phyloP scores from a whole-genome alignment of 768 basidiomycete genomes.

The Kockovaella imperatae region DNA sequence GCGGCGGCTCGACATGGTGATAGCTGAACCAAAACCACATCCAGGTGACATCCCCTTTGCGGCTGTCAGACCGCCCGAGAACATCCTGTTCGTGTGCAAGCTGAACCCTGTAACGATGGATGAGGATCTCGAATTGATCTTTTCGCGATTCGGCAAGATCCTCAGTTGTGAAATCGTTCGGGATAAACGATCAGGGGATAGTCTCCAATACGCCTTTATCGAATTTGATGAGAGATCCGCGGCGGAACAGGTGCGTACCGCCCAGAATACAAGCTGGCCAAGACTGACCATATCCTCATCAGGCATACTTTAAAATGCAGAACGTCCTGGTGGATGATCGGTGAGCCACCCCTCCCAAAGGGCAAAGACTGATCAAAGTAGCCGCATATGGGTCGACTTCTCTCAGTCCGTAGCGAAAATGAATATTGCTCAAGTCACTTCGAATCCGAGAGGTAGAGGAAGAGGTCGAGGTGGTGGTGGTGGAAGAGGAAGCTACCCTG shows the following conservation, averaged over 20 bases:
- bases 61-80: constrained; percentile 94
- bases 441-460: constrained; percentile 48
- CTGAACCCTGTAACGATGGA: constrained; percentile 90
- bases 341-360: neutral
- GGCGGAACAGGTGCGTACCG: constrained; percentile 70
- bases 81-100: constrained; percentile 97
- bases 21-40: neutral
- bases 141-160: constrained; percentile 87
- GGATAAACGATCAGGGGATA: constrained; percentile 92
- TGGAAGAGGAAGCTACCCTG: constrained; percentile 36
- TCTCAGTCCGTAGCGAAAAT: constrained; percentile 90
- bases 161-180: constrained; percentile 97
- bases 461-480: constrained; percentile 22
- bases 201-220: constrained; percentile 94
- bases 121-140: constrained; percentile 95
- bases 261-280: neutral
- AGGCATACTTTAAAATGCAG: constrained; percentile 99
- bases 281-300: neutral
- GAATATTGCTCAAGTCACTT: constrained; percentile 67
- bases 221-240: constrained; percentile 92
- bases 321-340: constrained; percentile 96
- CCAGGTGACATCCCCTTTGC: constrained; percentile 96
- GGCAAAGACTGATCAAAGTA: neutral
- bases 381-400: constrained; percentile 97
- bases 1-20: neutral